Percentiles rank a stretch among this genome's conserved stretches.
These are phyloP conservation scores for Saccharomyces hybrid DNA, from an alignment of 1,139 yeast species.

Conservation along the genomic window DNA sequence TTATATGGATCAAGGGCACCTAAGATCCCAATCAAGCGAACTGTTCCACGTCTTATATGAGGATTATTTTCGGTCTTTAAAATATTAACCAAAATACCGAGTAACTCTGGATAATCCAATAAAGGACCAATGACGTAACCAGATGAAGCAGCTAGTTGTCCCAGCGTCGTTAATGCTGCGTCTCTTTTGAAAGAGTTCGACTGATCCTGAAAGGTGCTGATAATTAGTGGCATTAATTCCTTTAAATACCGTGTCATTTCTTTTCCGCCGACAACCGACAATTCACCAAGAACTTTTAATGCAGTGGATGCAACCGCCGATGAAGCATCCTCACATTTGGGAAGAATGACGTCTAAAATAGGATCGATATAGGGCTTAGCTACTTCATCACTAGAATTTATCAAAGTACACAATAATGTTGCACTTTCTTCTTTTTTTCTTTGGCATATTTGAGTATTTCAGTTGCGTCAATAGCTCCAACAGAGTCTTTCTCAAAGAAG, in stretches of 20 bases:
- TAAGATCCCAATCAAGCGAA: slow-evolving; percentile 76
- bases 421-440: slow-evolving; percentile 89
- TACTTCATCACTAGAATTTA: slow-evolving; percentile 69
- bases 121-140: slow-evolving; percentile 94
- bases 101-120: slow-evolving; percentile 79
- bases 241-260: slow-evolving; percentile 66
- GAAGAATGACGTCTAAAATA: slow-evolving; percentile 71
- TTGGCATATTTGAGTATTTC: slow-evolving; percentile 66
- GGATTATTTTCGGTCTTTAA: slow-evolving; percentile 73
- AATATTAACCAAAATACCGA: slow-evolving; percentile 74
- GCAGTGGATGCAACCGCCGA: slow-evolving; percentile 83
- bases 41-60: slow-evolving; percentile 75
- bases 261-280: slow-evolving; percentile 83
- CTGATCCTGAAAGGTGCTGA: slow-evolving; percentile 87
- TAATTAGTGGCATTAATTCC: slow-evolving; percentile 75
- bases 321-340: slow-evolving; percentile 64
- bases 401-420: slow-evolving; percentile 60
- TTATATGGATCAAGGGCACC: slow-evolving; percentile 97
- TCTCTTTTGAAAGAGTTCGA: slow-evolving; percentile 79
- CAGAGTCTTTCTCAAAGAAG: slow-evolving; percentile 77
- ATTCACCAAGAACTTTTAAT: slow-evolving; percentile 81
- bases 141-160: slow-evolving; percentile 81
- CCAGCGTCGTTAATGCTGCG: slow-evolving; percentile 80
- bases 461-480: slow-evolving; percentile 79
- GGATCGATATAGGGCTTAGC: slow-evolving; percentile 88